Conservation (phyloP, 306 rosid species). For the Trichosanthes cucumerina region DNA sequence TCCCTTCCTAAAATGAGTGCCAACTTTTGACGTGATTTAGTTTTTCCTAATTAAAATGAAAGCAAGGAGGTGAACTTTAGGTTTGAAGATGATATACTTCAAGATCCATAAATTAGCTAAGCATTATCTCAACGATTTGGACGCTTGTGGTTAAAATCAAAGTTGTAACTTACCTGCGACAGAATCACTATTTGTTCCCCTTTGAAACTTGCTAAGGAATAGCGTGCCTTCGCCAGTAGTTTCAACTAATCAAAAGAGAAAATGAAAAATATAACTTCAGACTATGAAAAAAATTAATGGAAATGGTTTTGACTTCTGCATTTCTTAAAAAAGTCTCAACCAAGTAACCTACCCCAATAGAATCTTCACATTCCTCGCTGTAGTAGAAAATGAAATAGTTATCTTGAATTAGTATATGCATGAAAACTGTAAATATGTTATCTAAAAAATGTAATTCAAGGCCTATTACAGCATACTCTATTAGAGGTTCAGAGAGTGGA, state of each 20-base stretch:
- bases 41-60: too few species aligned
- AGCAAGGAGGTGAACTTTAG: background rate
- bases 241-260: slow-evolving; percentile 45
- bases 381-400: slow-evolving; percentile 18
- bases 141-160: slow-evolving; percentile 12
- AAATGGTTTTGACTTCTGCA: background rate
- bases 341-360: slow-evolving; percentile 65
- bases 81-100: background rate
- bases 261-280: slow-evolving; percentile 5
- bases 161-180: slow-evolving; percentile 65
- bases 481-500: slow-evolving; percentile 90
- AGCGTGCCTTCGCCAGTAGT: slow-evolving; percentile 81
- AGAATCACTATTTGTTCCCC: slow-evolving; percentile 90
- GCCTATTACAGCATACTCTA: slow-evolving; percentile 47
- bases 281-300: background rate
- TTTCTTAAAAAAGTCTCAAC: background rate
- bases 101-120: background rate
- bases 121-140: slow-evolving; percentile 1
- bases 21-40: background rate
- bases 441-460: background rate
- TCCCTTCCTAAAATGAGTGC: background rate
- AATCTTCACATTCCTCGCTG: slow-evolving; percentile 92
- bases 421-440: background rate
- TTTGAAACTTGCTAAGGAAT: slow-evolving; percentile 73
- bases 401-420: background rate